Evolutionary conservation across 768 basidiomycete genomes (phyloP), one percentile per base, ranked within the genome.

Genomic region (Mycena albidolilacea): DNA sequence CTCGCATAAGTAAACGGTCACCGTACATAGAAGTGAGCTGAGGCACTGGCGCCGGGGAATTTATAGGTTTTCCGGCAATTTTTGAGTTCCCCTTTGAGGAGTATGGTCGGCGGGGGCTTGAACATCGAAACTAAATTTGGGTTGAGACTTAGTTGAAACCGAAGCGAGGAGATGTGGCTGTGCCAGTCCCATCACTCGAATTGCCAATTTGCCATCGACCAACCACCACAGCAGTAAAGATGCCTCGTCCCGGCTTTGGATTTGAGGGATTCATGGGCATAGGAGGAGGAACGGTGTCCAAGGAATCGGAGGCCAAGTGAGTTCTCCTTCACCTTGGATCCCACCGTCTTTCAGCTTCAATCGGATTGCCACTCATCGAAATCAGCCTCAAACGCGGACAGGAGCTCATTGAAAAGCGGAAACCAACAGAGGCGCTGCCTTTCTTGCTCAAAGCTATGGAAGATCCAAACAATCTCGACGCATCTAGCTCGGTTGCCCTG

Each of bases 381-480:
- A 48, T 54, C 10, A 71, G 70, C 52, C 43, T 67, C 1, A 68
- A 67, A 48, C 72, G 68, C 48, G 68, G 63, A 17, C 35, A 58
- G 39, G 58, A 62, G 19, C 64, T 70, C 15, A 43, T 74, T 1
- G 23, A 70, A 7, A 61, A 50, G 15, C 62, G 63, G n/a, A 70
- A 74, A 35, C 35, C 63, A 17, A 7, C 61, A 10, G 37, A 70
- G 23, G 72, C 64, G 17, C 41, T 74, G 1, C 72, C 72, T 10
- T 70, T 70, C 8, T 15, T 74, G 2, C 30, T 70, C 9, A 60
- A 70, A 44, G 68, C 69, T 4, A 30, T 67, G 30, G 64, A 74
- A 23, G 69, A 70, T 50, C 67, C 59, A 1, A 35, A 70, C 21
- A 70, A 61, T 43, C 64, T 74, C 23, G 69, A 74, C 54, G 68